phyloP scores from a whole-genome alignment of 768 basidiomycete species.

The Paxillus rubicundulus region DNA sequence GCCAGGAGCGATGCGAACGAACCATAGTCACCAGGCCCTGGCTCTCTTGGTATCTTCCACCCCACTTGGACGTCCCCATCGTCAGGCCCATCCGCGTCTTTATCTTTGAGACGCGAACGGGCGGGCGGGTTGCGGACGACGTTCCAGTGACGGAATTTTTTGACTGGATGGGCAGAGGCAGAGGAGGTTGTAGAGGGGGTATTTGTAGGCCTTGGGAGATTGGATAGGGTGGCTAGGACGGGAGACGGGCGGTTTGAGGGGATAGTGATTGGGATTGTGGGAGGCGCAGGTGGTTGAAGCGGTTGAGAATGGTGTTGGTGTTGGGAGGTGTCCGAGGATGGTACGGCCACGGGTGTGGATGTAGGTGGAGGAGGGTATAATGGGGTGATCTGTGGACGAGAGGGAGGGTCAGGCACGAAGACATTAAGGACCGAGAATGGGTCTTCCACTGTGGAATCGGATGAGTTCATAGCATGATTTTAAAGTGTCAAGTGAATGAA shows the following conservation, averaged over 20 bases:
- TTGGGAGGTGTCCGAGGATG: neutral
- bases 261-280: constrained; percentile 29
- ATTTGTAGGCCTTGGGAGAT: neutral
- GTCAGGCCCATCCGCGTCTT: constrained; percentile 41
- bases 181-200: constrained; percentile 4
- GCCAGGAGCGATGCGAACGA: constrained; percentile 54
- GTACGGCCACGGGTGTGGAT: constrained; percentile 12
- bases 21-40: constrained; percentile 59
- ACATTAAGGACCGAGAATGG: constrained; percentile 67
- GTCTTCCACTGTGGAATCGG: constrained; percentile 59
- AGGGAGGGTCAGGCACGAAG: constrained; percentile 56
- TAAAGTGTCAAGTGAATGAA: neutral
- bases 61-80: constrained; percentile 36
- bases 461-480: neutral
- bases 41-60: constrained; percentile 52
- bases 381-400: constrained; percentile 56
- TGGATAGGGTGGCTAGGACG: constrained; percentile 14
- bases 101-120: constrained; percentile 50
- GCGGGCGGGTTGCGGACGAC: constrained; percentile 49
- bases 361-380: constrained; percentile 46
- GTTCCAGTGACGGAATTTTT: constrained; percentile 58
- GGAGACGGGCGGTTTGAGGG: constrained; percentile 19
- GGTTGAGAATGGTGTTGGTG: constrained; percentile 1
- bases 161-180: constrained; percentile 5
- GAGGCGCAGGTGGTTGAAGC: constrained; percentile 12